Evolutionary conservation across 768 basidiomycete species (phyloP), one percentile per base, ranked within the genome.

Genomic region (Omphalotus guepiniiformis): DNA sequence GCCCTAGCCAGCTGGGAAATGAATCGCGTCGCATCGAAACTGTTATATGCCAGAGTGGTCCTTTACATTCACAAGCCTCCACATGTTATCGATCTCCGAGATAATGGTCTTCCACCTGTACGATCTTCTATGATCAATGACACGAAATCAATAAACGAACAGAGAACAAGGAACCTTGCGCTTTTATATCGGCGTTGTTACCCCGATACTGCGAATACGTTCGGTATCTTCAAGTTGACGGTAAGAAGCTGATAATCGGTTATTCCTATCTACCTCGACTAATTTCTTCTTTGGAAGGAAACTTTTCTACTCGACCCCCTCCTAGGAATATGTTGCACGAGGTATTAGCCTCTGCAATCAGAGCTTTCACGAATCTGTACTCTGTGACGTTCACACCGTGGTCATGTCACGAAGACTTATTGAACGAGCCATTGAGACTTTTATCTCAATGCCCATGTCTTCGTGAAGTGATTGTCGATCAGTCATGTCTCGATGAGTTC

Each of bases 171-270:
- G 58, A 58, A 50, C 58, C 56, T 23, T 65, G 69, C 11, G 65
- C 69, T 41, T 64, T 78, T 21, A 28, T 54, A 1, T 73, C 74
- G 8, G 73, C 76, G 0, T 63, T 59, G 44, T 59, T 68, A 26
- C 63, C 69, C 12, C 58, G 59, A 40, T 67, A 79, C 51, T 68
- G 71, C 13, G 44, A 43, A 4, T 59, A 71, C 52, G 78, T 81
- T 2, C 53, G 57, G 7, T 58, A 64, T 42, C 58, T 80, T 16
- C 67, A 73, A 60, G 64, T 82, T 30, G 62, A 62, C 40, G 78
- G 79, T 79, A 61, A 23, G 60, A 54, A 18, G 19, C 15, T 13
- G 23, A 3, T 28, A 32, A 6, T 44, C 7, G 19, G 2, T 16
- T 26, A 26, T 25, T 34, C 19, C 32, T 27, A 2, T 2, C 11